Percentiles rank a stretch among this genome's conserved stretches.
Conservation (phyloP, 139 green algal genomes). For the Chlorella sp. region DNA sequence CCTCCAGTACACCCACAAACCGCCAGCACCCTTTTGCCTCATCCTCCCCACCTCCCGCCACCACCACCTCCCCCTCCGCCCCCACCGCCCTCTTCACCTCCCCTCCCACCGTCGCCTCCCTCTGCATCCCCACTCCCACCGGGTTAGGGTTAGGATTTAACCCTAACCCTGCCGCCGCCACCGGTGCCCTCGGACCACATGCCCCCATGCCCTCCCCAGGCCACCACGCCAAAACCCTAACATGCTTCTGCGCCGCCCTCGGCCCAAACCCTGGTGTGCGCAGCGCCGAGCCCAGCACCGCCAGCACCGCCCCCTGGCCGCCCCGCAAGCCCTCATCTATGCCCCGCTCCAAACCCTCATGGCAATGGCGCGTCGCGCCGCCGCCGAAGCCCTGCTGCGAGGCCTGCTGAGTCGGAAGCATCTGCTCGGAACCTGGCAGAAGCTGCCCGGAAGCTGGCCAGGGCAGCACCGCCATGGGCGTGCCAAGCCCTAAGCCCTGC, state of each 20-base stretch:
- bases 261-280: not conserved
- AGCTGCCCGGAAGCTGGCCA: not conserved
- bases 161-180: too few relatives aligned
- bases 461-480: not conserved
- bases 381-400: not conserved
- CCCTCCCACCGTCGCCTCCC: not conserved
- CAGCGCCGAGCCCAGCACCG: not conserved
- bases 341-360: too few relatives aligned
- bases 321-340: too few relatives aligned
- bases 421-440: too few relatives aligned
- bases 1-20: too few relatives aligned
- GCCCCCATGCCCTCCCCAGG: not conserved
- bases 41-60: not conserved
- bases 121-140: not conserved
- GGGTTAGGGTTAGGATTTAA: too few relatives aligned
- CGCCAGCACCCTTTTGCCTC: too few relatives aligned
- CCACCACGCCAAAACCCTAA: not conserved
- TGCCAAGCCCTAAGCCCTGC: not conserved
- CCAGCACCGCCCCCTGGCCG: not conserved
- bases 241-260: not conserved
- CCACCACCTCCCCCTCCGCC: not conserved
- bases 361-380: not conserved
- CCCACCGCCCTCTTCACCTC: not conserved
- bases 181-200: too few relatives aligned
- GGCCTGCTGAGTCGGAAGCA: too few relatives aligned